Conservation (phyloP, 2,329 filamentous ascomycete species). For the Monilinia vaccinii-corymbosi region DNA sequence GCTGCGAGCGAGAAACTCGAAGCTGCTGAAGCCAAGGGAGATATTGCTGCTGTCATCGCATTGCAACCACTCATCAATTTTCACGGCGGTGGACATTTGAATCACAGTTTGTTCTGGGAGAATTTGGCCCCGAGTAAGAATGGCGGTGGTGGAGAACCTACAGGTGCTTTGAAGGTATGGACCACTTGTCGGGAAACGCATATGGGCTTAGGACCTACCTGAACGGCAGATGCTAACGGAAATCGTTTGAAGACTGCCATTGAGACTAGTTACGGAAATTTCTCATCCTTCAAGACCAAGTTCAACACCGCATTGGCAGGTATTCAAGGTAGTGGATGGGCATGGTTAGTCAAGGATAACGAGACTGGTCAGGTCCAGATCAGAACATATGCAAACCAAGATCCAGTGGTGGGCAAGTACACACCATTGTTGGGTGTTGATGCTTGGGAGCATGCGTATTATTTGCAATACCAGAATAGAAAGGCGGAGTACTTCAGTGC, state of each 20-base stretch:
- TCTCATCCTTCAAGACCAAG: conserved; percentile 46
- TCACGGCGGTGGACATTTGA: conserved; percentile 58
- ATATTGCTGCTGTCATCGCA: conserved; percentile 44
- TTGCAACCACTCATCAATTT: conserved; percentile 54
- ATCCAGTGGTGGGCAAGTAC: conserved; percentile 77
- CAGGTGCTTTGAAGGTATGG: conserved; percentile 36
- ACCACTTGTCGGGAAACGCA: not conserved
- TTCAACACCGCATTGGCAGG: conserved; percentile 51
- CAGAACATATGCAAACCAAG: conserved; percentile 75
- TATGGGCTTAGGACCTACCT: not conserved
- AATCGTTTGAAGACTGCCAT: conserved; percentile 23
- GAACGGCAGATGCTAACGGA: not conserved
- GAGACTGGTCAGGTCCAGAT: conserved; percentile 48
- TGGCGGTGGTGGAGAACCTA: conserved; percentile 52
- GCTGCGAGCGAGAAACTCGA: conserved; percentile 63
- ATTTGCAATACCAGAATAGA: conserved; percentile 92
- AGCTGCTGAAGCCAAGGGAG: conserved; percentile 43
- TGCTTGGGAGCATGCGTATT: conserved; percentile 95
- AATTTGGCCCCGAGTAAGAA: conserved; percentile 58
- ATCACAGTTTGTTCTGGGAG: conserved; percentile 62
- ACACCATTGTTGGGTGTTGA: conserved; percentile 80
- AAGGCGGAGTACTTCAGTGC: conserved; percentile 93
- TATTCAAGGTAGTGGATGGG: conserved; percentile 52
- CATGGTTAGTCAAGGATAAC: conserved; percentile 47
- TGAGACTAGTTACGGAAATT: conserved; percentile 38